Conservation (phyloP, 176 grass and related monocot species). For the Oryza glaberrima region DNA sequence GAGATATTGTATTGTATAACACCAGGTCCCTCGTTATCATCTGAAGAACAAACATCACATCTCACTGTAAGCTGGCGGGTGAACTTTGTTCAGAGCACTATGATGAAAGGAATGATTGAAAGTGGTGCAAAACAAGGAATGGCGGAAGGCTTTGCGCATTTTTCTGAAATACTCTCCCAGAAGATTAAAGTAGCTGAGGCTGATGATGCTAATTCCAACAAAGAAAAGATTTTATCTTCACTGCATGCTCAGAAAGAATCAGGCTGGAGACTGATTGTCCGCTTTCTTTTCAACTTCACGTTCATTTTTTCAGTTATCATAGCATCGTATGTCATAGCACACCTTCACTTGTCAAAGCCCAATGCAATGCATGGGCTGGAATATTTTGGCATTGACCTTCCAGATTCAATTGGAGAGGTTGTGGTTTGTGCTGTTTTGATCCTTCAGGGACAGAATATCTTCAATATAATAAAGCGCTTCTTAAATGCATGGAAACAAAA, state of each 20-base stretch:
- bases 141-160: conserved; percentile 71
- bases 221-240: conserved; percentile 79
- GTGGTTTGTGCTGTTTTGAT: conserved; percentile 83
- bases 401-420: conserved; percentile 97
- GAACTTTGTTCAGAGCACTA: conserved; percentile 92
- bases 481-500: conserved; percentile 79
- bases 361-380: conserved; percentile 75
- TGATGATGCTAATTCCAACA: conserved; percentile 70
- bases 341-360: conserved; percentile 77
- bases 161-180: conserved; percentile 74
- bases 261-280: conserved; percentile 65
- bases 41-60: conserved; percentile 68
- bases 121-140: conserved; percentile 87
- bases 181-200: conserved; percentile 71
- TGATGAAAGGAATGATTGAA: conserved; percentile 97
- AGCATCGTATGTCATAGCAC: conserved; percentile 67
- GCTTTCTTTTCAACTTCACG: conserved; percentile 89
- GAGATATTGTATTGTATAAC: conserved; percentile 78
- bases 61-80: conserved; percentile 81
- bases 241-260: conserved; percentile 72
- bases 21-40: conserved; percentile 61
- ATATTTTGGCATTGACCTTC: conserved; percentile 89
- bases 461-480: conserved; percentile 66
- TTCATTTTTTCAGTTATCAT: conserved; percentile 69
- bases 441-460: conserved; percentile 76